Evolutionary conservation across 2,329 filamentous ascomycete species (phyloP), one percentile per base, ranked within the genome.

Genomic region (Colletotrichum tropicicola): DNA sequence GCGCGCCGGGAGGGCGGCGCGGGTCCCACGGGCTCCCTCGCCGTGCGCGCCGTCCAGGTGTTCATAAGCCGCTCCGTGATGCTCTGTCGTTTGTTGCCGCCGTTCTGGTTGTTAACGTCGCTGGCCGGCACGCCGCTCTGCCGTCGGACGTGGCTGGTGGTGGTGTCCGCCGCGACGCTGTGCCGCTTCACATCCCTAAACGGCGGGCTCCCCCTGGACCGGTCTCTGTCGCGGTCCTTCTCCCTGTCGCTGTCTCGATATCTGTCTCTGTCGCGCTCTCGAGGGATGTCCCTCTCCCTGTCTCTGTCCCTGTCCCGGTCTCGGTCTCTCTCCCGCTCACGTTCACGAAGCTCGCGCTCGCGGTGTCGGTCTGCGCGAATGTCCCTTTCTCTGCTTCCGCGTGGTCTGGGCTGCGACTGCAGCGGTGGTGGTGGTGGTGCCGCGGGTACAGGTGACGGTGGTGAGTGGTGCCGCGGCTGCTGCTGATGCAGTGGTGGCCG

Each of bases 31-130:
- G 25, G 58, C 59, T 59, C 68, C 62, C 39, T 64, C 19, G 53
- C 53, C 52, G 53, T 58, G 48, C 67, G 49, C 52, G 68, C 59
- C 59, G 54, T 43, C 58, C 67, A 68, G 28, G 68, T 68, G 32
- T 75, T 75, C 28, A 75, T 72, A 6, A 81, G 71, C 43, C 79
- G 77, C 48, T 77, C 76, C 37, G 79, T 78, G 60, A 82, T 77
- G 72, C 79, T 82, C 56, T 77, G 76, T 39, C 80, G 74, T 70
- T 79, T 80, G 68, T 68, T 75, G 43, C 74, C 48, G 37, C 32
- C 32, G 35, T 47, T 28, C 28, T 49, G 23, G 47, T 51, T 44
- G 47, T 52, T 45, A 39, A 30, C 35, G 41, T 59, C 59, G 57
- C 59, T 61, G 21, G 56, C 56, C 48, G 48, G 48, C 27, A 54